Evolutionary conservation across 805 yeast species (phyloP).

Genomic region (Jamesozyma piceae): DNA sequence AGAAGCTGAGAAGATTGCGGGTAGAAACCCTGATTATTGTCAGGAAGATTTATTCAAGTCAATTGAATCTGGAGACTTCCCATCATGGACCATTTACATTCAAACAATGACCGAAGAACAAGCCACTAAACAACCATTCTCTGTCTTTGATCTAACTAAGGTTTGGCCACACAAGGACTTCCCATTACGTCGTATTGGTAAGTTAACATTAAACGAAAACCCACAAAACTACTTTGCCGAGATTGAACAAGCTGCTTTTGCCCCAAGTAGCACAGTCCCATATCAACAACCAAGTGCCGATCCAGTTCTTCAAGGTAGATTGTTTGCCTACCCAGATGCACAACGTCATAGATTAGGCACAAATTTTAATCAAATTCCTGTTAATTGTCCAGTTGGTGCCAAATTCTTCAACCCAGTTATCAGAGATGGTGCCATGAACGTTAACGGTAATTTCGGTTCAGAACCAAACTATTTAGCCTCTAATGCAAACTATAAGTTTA

Average conservation of each 20-base stretch:
- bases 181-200: slow-evolving; percentile 82
- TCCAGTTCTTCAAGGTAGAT: slow-evolving; percentile 72
- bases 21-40: slow-evolving; percentile 74
- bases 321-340: slow-evolving; percentile 77
- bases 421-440: slow-evolving; percentile 74
- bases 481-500: slow-evolving; percentile 31
- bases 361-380: slow-evolving; percentile 79
- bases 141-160: slow-evolving; percentile 84
- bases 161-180: slow-evolving; percentile 83
- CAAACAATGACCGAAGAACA: slow-evolving; percentile 82
- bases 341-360: slow-evolving; percentile 71
- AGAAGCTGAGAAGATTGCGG: slow-evolving; percentile 59
- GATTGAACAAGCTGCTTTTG: slow-evolving; percentile 76
- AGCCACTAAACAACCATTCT: slow-evolving; percentile 65
- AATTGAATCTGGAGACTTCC: slow-evolving; percentile 67
- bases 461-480: slow-evolving; percentile 67
- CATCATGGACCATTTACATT: slow-evolving; percentile 77
- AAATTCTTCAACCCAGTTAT: slow-evolving; percentile 56
- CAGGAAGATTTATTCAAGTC: slow-evolving; percentile 72
- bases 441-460: slow-evolving; percentile 62
- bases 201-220: slow-evolving; percentile 67
- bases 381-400: slow-evolving; percentile 64
- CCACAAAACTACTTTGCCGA: slow-evolving; percentile 84
- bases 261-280: slow-evolving; percentile 79
- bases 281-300: slow-evolving; percentile 76